These are phyloP conservation scores for Perkinsus olseni DNA, from an alignment of 169 alveolate genomes.

Conservation along the genomic window DNA sequence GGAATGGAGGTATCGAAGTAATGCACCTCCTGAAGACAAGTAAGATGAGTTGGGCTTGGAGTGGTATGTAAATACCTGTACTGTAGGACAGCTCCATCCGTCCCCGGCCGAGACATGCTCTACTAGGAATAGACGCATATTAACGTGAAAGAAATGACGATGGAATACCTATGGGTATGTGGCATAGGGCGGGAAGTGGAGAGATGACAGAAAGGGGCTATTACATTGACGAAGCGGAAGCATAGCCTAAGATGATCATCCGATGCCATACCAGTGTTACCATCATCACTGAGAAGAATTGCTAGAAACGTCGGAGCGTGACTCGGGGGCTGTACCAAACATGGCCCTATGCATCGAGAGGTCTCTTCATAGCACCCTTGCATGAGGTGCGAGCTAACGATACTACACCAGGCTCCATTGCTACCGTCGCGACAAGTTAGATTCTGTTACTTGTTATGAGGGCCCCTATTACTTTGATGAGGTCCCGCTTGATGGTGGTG, in stretches of 20 bases:
- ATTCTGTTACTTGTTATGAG: too few species aligned
- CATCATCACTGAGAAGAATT: background rate
- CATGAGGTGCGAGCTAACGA: too few species aligned
- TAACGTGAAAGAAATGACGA: background rate
- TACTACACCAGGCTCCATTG: too few species aligned
- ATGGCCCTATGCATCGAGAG: too few species aligned
- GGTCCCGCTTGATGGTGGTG: background rate
- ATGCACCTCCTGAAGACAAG: background rate
- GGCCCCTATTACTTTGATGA: background rate
- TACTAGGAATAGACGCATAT: background rate
- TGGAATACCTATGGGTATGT: background rate
- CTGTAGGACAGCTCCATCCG: background rate
- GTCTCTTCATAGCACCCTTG: too few species aligned
- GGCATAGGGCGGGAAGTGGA: background rate
- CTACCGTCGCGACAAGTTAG: too few species aligned
- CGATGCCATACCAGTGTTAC: background rate
- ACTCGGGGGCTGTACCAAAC: background rate
- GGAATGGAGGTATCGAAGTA: background rate
- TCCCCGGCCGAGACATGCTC: background rate
- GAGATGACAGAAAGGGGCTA: background rate
- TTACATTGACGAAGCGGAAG: background rate
- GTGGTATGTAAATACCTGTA: background rate
- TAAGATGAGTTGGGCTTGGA: background rate
- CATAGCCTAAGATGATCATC: background rate
- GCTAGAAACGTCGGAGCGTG: background rate